These are phyloP conservation scores for Ceratobasidium sp. DNA, from an alignment of 1,284 basidiomycete genomes.

Conservation along the genomic window DNA sequence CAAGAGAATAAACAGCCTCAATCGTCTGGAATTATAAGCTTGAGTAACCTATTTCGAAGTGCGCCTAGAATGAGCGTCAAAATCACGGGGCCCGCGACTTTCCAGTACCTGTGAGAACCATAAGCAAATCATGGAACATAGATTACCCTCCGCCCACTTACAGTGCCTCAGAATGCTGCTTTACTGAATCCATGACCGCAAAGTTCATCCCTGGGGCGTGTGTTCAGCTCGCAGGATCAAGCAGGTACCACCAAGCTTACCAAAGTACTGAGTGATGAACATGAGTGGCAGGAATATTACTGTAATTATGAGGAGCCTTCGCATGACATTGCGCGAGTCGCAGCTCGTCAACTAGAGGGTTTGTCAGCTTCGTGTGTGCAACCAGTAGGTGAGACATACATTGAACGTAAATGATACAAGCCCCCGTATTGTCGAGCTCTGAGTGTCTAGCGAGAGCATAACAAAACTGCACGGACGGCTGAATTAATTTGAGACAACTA, in stretches of 20 bases:
- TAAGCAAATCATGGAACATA: background rate
- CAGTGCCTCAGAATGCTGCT: slow-evolving; percentile 29
- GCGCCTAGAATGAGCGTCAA: slow-evolving; percentile 11
- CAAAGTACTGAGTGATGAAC: slow-evolving; percentile 76
- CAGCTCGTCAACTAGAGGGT: slow-evolving; percentile 18
- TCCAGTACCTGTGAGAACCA: slow-evolving; percentile 22
- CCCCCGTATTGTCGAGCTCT: slow-evolving; percentile 10
- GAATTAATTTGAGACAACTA: background rate
- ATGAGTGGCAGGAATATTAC: slow-evolving; percentile 77
- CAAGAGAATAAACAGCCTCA: background rate
- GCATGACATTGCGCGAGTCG: slow-evolving; percentile 33
- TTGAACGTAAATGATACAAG: slow-evolving; percentile 29
- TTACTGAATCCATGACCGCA: slow-evolving; percentile 57
- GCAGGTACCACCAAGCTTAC: slow-evolving; percentile 26
- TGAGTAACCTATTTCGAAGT: slow-evolving; percentile 23
- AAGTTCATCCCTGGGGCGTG: slow-evolving; percentile 74
- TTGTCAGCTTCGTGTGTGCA: background rate
- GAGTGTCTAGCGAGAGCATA: slow-evolving; percentile 23
- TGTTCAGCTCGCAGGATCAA: slow-evolving; percentile 16
- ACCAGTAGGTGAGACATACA: background rate
- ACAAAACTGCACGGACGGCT: background rate
- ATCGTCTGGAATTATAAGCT: background rate
- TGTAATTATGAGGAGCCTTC: slow-evolving; percentile 59
- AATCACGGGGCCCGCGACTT: slow-evolving; percentile 27
- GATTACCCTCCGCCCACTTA: background rate